These are phyloP conservation scores for Penicillium bialowiezense DNA, from an alignment of 495 filamentous ascomycete genomes.

Conservation along the genomic window DNA sequence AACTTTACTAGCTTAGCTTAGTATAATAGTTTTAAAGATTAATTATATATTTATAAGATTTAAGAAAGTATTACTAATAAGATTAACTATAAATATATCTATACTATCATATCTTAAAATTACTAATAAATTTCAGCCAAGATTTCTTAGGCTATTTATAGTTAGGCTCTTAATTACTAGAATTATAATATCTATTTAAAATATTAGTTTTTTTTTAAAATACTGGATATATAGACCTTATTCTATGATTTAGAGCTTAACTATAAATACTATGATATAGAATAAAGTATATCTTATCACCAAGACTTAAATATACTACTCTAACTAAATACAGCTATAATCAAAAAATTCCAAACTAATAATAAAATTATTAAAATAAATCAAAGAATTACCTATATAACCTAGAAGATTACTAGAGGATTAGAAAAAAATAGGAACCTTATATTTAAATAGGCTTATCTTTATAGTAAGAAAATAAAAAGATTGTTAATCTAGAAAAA, in stretches of 20 bases:
- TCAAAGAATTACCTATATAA: conserved; percentile 13
- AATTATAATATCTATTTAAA: conserved; percentile 23
- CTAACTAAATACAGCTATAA: conserved; percentile 12
- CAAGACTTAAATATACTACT: conserved; percentile 17
- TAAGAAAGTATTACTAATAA: conserved; percentile 14
- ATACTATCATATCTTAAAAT: neutral
- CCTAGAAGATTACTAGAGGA: conserved; percentile 8
- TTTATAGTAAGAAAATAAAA: conserved; percentile 21
- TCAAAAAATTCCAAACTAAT: conserved; percentile 10
- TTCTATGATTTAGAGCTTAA: conserved; percentile 21
- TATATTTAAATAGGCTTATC: conserved; percentile 6
- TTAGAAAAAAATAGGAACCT: conserved; percentile 8
- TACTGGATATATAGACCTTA: conserved; percentile 20
- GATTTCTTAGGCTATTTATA: conserved; percentile 19
- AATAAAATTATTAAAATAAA: conserved; percentile 15
- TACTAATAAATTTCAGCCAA: conserved; percentile 13
- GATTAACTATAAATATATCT: conserved; percentile 7
- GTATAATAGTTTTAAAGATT: conserved; percentile 21
- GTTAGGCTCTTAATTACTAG: conserved; percentile 21
- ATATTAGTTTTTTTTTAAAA: conserved; percentile 18
- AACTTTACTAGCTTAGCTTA: conserved; percentile 17
- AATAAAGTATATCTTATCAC: too few species aligned
- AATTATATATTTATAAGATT: conserved; percentile 18
- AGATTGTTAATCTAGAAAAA: conserved; percentile 5
- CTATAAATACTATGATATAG: conserved; percentile 19